phyloP scores from a whole-genome alignment of 371 early-diverging fungal genomes.

The Actinomucor elegans region DNA sequence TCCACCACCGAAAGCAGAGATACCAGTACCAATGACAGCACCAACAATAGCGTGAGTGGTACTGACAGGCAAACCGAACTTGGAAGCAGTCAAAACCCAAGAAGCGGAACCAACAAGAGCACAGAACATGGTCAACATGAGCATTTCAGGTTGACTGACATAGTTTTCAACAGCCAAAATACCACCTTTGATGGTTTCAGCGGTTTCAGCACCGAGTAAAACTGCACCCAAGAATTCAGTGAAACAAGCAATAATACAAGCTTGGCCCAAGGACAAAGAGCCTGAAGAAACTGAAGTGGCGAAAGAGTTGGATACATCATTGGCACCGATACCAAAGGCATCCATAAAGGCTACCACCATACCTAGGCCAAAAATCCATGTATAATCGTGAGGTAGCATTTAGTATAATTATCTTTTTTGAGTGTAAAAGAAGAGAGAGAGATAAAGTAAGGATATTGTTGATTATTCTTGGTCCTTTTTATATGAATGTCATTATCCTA shows the following conservation, averaged over 20 bases:
- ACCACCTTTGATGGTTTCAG: slow-evolving; percentile 77
- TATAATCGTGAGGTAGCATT: slow-evolving; percentile 54
- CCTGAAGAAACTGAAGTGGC: slow-evolving; percentile 87
- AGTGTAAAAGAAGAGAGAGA: neutral
- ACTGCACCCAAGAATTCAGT: slow-evolving; percentile 87
- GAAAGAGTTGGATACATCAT: slow-evolving; percentile 90
- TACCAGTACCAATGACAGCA: slow-evolving; percentile 78
- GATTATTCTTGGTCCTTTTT: neutral
- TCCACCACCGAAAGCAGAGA: slow-evolving; percentile 69
- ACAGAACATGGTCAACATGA: slow-evolving; percentile 85
- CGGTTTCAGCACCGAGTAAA: slow-evolving; percentile 72
- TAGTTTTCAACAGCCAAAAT: slow-evolving; percentile 62
- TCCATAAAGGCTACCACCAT: slow-evolving; percentile 68
- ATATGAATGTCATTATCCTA: no score
- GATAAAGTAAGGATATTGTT: neutral
- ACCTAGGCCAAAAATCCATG: slow-evolving; percentile 77
- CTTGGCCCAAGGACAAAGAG: slow-evolving; percentile 72
- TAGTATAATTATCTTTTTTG: neutral
- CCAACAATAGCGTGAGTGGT: slow-evolving; percentile 75
- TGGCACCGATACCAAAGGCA: slow-evolving; percentile 78
- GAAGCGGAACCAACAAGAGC: slow-evolving; percentile 76
- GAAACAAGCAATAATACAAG: slow-evolving; percentile 77
- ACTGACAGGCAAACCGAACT: slow-evolving; percentile 58
- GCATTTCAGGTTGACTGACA: slow-evolving; percentile 60
- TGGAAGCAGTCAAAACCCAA: slow-evolving; percentile 78